Evolutionary conservation across 2,329 filamentous ascomycete genomes (phyloP).

Genomic region (Aspergillus tamarii): DNA sequence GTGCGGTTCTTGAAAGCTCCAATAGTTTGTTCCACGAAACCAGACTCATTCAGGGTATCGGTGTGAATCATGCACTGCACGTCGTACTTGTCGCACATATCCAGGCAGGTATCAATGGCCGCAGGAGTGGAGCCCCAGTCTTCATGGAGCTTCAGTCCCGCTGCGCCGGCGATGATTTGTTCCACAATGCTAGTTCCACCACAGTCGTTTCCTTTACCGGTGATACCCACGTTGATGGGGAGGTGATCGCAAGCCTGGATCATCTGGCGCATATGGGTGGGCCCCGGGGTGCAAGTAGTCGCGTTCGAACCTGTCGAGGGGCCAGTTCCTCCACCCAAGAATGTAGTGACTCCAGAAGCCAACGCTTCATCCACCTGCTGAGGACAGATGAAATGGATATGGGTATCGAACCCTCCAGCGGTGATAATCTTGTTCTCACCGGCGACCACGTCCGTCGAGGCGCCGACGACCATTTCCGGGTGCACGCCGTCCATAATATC

Average conservation of each 20-base stretch:
- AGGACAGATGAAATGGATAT: slow-evolving; percentile 94
- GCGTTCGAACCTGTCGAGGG: slow-evolving; percentile 91
- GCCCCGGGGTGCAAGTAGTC: slow-evolving; percentile 89
- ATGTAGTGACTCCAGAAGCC: slow-evolving; percentile 83
- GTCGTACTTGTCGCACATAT: slow-evolving; percentile 86
- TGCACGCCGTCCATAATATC: slow-evolving; percentile 92
- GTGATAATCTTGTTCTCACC: slow-evolving; percentile 90
- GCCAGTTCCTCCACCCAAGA: slow-evolving; percentile 88
- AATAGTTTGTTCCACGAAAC: slow-evolving; percentile 93
- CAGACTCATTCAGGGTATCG: slow-evolving; percentile 93
- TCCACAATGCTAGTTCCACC: slow-evolving; percentile 71
- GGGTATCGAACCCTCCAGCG: slow-evolving; percentile 84
- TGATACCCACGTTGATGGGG: slow-evolving; percentile 87
- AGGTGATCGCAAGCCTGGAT: slow-evolving; percentile 81
- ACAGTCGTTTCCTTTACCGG: slow-evolving; percentile 90
- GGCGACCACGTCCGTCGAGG: slow-evolving; percentile 88
- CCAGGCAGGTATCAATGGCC: slow-evolving; percentile 84
- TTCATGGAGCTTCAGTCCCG: slow-evolving; percentile 91
- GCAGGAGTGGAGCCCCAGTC: slow-evolving; percentile 93
- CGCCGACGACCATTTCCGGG: slow-evolving; percentile 77
- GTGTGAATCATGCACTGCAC: slow-evolving; percentile 95
- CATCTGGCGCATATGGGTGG: slow-evolving; percentile 83
- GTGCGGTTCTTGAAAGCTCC: slow-evolving; percentile 82
- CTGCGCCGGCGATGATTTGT: slow-evolving; percentile 80
- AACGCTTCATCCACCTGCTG: slow-evolving; percentile 86